These are phyloP conservation scores for Lyophyllum decastes DNA, from an alignment of 768 basidiomycete genomes.

Conservation along the genomic window DNA sequence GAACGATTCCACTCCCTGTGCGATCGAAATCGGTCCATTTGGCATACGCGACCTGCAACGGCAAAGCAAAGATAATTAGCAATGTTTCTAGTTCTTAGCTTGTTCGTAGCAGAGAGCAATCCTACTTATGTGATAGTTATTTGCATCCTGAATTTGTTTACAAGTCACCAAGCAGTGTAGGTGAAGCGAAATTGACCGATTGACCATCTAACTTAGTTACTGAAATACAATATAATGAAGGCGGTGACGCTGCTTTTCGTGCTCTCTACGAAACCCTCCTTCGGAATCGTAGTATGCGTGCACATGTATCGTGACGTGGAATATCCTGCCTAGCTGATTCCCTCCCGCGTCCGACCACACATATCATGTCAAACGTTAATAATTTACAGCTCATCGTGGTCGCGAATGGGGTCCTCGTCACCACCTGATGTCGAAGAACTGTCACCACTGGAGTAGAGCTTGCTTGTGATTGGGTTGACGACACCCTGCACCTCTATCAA, in stretches of 20 bases:
- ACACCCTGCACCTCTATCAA: constrained; percentile 64
- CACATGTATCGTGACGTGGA: constrained; percentile 8
- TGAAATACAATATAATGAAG: constrained; percentile 18
- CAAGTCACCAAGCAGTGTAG: too few species aligned
- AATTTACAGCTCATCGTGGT: constrained; percentile 51
- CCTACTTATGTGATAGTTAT: too few species aligned
- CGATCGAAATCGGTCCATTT: too few species aligned
- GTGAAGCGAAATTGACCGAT: constrained; percentile 2
- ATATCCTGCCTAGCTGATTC: neutral
- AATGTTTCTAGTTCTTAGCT: too few species aligned
- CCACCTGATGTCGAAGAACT: constrained; percentile 27
- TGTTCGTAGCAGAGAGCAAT: too few species aligned
- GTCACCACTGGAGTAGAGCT: constrained; percentile 60
- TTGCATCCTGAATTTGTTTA: too few species aligned
- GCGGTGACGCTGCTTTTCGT: constrained; percentile 14
- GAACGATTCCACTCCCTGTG: too few species aligned
- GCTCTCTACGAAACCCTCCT: constrained; percentile 11
- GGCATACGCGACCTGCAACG: too few species aligned
- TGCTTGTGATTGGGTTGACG: constrained; percentile 84
- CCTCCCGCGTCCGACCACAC: neutral
- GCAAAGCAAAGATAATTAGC: too few species aligned
- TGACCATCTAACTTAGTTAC: constrained; percentile 18
- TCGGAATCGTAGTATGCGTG: constrained; percentile 2
- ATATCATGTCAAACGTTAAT: neutral
- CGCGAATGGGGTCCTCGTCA: constrained; percentile 40